These are phyloP conservation scores for Lodderomyces metapsilosis DNA, from an alignment of 1,139 yeast genomes.

Conservation along the genomic window DNA sequence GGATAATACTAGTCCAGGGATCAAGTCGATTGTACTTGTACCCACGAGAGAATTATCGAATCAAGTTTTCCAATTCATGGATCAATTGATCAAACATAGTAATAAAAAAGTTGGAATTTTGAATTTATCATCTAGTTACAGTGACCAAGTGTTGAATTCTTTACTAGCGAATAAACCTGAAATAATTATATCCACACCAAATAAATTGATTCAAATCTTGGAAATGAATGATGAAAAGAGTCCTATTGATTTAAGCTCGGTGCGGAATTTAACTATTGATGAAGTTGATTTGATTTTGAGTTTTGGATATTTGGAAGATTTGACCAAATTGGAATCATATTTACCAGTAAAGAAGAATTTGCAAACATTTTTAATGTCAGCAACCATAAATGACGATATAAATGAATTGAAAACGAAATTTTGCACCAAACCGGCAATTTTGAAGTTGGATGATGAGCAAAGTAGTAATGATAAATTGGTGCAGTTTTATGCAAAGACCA, in stretches of 20 bases:
- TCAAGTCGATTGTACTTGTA: slow-evolving; percentile 65
- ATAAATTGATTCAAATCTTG: slow-evolving; percentile 63
- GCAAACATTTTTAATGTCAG: slow-evolving; percentile 95
- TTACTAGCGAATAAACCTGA: slow-evolving; percentile 74
- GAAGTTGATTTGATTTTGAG: slow-evolving; percentile 92
- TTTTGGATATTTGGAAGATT: slow-evolving; percentile 88
- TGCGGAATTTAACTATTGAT: slow-evolving; percentile 80
- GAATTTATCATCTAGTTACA: slow-evolving; percentile 70
- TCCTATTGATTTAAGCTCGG: slow-evolving; percentile 47
- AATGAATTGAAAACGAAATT: slow-evolving; percentile 70
- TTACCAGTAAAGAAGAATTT: slow-evolving; percentile 72
- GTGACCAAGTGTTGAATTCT: slow-evolving; percentile 72
- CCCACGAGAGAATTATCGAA: slow-evolving; percentile 85
- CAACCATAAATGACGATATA: slow-evolving; percentile 87
- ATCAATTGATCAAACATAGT: slow-evolving; percentile 68
- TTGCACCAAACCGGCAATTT: slow-evolving; percentile 83
- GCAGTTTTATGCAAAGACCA: slow-evolving; percentile 84
- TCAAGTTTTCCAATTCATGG: slow-evolving; percentile 75
- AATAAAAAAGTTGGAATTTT: slow-evolving; percentile 64
- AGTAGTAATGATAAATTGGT: slow-evolving; percentile 57
- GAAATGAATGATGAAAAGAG: slow-evolving; percentile 45
- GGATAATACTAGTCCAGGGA: slow-evolving; percentile 23
- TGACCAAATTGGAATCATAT: slow-evolving; percentile 58
- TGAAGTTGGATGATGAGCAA: slow-evolving; percentile 72
- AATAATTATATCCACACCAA: slow-evolving; percentile 84